Evolutionary conservation across 208 protist species (phyloP).

Genomic region (Leishmania martiniquensis): DNA sequence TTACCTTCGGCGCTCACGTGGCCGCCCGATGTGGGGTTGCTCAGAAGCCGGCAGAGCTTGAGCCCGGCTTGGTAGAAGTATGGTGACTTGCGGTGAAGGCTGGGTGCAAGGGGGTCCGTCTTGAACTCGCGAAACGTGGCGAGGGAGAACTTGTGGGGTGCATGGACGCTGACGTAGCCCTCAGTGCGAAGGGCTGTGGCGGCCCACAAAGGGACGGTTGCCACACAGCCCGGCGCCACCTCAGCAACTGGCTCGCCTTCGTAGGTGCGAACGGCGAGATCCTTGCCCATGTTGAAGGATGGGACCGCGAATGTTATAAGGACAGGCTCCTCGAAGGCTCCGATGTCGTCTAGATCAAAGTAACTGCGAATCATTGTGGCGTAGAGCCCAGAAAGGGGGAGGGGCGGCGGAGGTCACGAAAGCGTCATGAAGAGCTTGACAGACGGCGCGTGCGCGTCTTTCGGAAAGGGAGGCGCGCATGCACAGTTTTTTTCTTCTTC

Average conservation of each 20-base stretch:
- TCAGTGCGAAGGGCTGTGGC: constrained; percentile 49
- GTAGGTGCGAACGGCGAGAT: constrained; percentile 40
- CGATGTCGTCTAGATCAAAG: constrained; percentile 71
- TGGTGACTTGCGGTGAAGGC: constrained; percentile 61
- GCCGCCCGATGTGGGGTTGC: constrained; percentile 42
- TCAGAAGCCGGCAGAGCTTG: constrained; percentile 50
- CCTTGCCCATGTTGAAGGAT: constrained; percentile 56
- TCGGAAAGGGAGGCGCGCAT: background rate
- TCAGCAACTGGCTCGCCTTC: constrained; percentile 52
- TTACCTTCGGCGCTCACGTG: constrained; percentile 55
- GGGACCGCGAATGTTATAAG: constrained; percentile 59
- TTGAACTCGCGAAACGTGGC: constrained; percentile 81
- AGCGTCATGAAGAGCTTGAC: background rate
- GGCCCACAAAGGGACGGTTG: constrained; percentile 71
- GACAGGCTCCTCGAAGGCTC: constrained; percentile 50
- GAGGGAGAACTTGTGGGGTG: constrained; percentile 57
- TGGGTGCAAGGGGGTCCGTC: constrained; percentile 70
- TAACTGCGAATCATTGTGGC: constrained; percentile 70
- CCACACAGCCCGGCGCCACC: constrained; percentile 48
- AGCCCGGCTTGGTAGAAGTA: constrained; percentile 76
- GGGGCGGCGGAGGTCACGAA: background rate
- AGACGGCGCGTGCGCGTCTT: background rate
- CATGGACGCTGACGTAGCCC: constrained; percentile 55
- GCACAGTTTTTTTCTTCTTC: background rate
- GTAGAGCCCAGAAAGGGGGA: background rate